Evolutionary conservation across 2,329 filamentous ascomycete species (phyloP).

Genomic region (Talaromyces atroroseus): DNA sequence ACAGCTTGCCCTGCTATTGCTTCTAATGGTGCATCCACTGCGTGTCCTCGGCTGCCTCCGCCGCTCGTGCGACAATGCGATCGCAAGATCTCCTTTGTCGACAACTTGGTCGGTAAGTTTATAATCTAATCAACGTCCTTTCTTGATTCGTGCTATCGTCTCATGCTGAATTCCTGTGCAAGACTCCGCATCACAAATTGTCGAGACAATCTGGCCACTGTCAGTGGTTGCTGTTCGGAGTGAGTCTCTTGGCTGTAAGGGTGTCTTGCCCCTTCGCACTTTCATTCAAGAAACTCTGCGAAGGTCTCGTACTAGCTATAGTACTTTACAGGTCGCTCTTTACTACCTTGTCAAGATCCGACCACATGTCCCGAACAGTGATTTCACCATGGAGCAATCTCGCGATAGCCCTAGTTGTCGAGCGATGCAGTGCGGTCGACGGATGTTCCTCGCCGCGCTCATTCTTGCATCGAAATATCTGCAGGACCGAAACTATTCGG

Average conservation of each 20-base stretch:
- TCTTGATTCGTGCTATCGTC: constrained; percentile 7
- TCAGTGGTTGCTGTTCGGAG: constrained; percentile 73
- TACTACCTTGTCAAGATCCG: constrained; percentile 96
- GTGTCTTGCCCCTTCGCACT: constrained; percentile 80
- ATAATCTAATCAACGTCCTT: constrained; percentile 26
- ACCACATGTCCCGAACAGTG: constrained; percentile 72
- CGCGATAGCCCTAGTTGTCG: constrained; percentile 66
- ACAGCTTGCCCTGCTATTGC: constrained; percentile 49
- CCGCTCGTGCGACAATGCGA: constrained; percentile 79
- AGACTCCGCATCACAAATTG: constrained; percentile 97
- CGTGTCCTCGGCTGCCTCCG: constrained; percentile 61
- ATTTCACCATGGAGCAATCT: constrained; percentile 82
- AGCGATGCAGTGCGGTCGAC: constrained; percentile 87
- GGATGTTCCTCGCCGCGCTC: constrained; percentile 93
- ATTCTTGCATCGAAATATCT: constrained; percentile 97
- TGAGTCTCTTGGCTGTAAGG: constrained; percentile 63
- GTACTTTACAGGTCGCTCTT: constrained; percentile 89
- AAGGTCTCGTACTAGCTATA: constrained; percentile 93
- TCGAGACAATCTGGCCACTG: constrained; percentile 93
- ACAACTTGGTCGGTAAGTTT: constrained; percentile 90
- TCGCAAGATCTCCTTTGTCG: constrained; percentile 91
- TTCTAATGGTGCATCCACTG: constrained; percentile 37
- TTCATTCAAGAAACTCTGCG: constrained; percentile 98
- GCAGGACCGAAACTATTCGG: constrained; percentile 96
- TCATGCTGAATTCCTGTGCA: constrained; percentile 28